Evolutionary conservation across 306 rosid species (phyloP).

Genomic region (Citrullus amarus): DNA sequence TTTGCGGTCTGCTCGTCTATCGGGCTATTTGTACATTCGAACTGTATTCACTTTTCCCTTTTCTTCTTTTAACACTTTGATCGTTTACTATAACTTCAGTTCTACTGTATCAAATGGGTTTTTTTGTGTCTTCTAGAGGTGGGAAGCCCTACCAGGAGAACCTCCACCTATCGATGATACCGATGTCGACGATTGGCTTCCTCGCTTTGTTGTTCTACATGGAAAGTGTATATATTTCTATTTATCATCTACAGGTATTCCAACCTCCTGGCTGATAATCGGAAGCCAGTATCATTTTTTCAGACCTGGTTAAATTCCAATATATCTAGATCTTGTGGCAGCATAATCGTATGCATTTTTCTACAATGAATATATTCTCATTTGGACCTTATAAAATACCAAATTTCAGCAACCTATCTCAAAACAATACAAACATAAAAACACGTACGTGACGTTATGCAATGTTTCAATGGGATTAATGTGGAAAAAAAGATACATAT

Average conservation of each 20-base stretch:
- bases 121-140: constrained; percentile 34
- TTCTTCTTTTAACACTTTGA: neutral
- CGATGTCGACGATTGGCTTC: constrained; percentile 81
- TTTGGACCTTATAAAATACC: neutral
- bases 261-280: neutral
- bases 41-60: constrained; percentile 37
- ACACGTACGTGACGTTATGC: neutral
- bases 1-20: constrained; percentile 68
- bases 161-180: constrained; percentile 68
- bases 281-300: neutral
- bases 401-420: neutral
- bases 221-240: constrained; percentile 64
- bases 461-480: neutral
- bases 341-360: neutral
- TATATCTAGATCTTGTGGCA: neutral
- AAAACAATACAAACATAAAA: neutral
- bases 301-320: neutral
- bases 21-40: constrained; percentile 71
- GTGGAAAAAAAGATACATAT: neutral
- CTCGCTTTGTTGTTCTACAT: constrained; percentile 78
- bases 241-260: constrained; percentile 55
- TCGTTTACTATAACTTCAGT: constrained; percentile 1
- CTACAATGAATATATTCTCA: neutral
- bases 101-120: constrained; percentile 1
- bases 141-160: constrained; percentile 80